These are phyloP conservation scores for Dioscorea zingiberensis DNA, from an alignment of 106 monocot species.

Conservation along the genomic window DNA sequence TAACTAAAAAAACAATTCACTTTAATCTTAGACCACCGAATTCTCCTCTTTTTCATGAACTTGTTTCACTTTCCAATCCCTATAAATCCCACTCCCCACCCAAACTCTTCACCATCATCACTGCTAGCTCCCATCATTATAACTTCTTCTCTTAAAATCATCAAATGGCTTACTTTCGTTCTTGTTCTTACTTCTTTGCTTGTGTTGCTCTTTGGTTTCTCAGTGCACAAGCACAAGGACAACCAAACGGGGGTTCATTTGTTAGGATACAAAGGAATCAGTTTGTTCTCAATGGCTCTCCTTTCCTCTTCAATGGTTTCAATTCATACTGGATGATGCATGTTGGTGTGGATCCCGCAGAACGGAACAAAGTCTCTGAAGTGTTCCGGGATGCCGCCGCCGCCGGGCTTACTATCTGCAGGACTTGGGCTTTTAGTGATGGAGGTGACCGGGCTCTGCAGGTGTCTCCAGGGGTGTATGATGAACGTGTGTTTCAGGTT, in stretches of 20 bases:
- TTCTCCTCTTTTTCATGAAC: no score
- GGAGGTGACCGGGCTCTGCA: slow-evolving; percentile 32
- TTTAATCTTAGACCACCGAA: no score
- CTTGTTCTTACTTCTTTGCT: not conserved
- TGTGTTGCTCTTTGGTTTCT: not conserved
- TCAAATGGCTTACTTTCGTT: no score
- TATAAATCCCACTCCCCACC: not conserved
- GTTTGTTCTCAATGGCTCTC: slow-evolving; percentile 22
- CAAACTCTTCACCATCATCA: not conserved
- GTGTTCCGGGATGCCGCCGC: slow-evolving; percentile 30
- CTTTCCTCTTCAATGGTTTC: slow-evolving; percentile 57
- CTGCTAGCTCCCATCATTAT: no score
- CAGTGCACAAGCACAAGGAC: not conserved
- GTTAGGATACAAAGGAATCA: slow-evolving; percentile 12
- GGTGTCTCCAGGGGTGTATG: slow-evolving; percentile 35
- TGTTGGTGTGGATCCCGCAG: slow-evolving; percentile 14
- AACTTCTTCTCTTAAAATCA: no score
- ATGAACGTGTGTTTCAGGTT: slow-evolving; percentile 43
- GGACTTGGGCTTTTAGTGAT: slow-evolving; percentile 52
- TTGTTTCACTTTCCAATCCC: not conserved
- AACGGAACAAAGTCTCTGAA: slow-evolving; percentile 28
- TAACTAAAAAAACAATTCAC: no score
- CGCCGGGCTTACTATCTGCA: slow-evolving; percentile 31
- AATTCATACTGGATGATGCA: slow-evolving; percentile 65
- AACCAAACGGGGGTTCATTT: slow-evolving; percentile 9